Evolutionary conservation across 345 rosid species (phyloP).

Genomic region (Euphorbia lathyris): DNA sequence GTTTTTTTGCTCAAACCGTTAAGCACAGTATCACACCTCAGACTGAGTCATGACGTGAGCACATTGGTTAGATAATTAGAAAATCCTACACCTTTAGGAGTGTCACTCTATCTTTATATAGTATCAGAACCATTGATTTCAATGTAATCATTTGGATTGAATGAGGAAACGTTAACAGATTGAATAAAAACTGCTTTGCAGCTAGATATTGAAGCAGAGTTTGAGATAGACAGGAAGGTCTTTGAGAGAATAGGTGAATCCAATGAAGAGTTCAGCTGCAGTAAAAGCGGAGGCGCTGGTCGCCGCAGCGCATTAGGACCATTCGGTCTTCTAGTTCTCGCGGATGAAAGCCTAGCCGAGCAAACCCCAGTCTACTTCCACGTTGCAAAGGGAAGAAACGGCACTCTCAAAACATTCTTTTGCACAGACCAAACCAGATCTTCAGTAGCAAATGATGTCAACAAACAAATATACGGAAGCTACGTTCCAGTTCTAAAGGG

Average conservation of each 20-base stretch:
- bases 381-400: conserved; percentile 51
- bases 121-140: too few species aligned
- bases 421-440: conserved; percentile 81
- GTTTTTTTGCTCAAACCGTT: too few species aligned
- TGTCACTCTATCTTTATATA: too few species aligned
- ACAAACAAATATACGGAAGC: conserved; percentile 51
- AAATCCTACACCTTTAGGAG: too few species aligned
- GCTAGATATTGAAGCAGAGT: conserved; percentile 54
- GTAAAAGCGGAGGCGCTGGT: conserved; percentile 45
- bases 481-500: conserved; percentile 63
- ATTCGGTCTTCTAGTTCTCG: conserved; percentile 78
- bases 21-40: too few species aligned
- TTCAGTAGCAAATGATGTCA: conserved; percentile 59
- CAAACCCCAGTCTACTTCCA: conserved; percentile 89
- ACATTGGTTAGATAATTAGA: too few species aligned
- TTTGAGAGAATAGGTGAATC: conserved; percentile 36
- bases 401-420: conserved; percentile 60
- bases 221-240: conserved; percentile 55
- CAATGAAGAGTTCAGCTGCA: conserved; percentile 54
- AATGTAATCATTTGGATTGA: too few species aligned
- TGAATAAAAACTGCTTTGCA: conserved; percentile 18
- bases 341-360: conserved; percentile 54
- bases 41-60: too few species aligned
- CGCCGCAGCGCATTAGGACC: conserved; percentile 81
- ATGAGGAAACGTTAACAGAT: too few species aligned